Conservation (phyloP, 2,329 filamentous ascomycete genomes). For the Pseudomassariella vexata region DNA sequence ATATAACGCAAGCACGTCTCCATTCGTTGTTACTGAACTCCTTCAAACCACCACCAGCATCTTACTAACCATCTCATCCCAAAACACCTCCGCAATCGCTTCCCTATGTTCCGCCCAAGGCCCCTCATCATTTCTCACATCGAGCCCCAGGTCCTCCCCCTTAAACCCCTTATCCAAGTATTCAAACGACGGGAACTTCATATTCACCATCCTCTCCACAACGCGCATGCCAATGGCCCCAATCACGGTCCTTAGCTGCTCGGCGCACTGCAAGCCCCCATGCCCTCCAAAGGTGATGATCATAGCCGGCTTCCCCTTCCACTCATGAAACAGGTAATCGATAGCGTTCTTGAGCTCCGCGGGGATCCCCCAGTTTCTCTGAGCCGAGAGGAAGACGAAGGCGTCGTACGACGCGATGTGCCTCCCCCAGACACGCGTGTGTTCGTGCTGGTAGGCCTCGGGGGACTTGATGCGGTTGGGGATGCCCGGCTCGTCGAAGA, state of each 20-base stretch:
- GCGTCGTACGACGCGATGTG: not conserved
- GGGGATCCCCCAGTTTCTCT: not conserved
- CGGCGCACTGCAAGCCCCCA: conserved; percentile 24
- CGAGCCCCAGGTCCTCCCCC: not conserved
- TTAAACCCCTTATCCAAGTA: not conserved
- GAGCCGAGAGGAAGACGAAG: not conserved
- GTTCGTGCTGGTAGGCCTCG: not conserved
- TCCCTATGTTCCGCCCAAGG: too few relatives aligned
- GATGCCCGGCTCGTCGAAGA: not conserved
- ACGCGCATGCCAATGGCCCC: not conserved
- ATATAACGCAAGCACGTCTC: too few relatives aligned
- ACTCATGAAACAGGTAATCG: conserved; percentile 45
- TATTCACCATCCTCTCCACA: not conserved
- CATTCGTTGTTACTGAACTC: too few relatives aligned
- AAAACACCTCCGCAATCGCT: too few relatives aligned
- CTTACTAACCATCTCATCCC: too few relatives aligned
- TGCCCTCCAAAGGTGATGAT: conserved; percentile 42
- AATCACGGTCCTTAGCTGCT: not conserved
- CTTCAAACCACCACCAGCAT: too few relatives aligned
- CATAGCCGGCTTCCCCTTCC: conserved; percentile 39
- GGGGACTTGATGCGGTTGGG: not conserved
- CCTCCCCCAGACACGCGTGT: not conserved
- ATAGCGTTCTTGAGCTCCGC: conserved; percentile 41
- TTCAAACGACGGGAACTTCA: not conserved
- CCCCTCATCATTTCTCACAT: not conserved